Conservation (phyloP, 2,329 filamentous ascomycete species). For the Colletotrichum ledebouriae region DNA sequence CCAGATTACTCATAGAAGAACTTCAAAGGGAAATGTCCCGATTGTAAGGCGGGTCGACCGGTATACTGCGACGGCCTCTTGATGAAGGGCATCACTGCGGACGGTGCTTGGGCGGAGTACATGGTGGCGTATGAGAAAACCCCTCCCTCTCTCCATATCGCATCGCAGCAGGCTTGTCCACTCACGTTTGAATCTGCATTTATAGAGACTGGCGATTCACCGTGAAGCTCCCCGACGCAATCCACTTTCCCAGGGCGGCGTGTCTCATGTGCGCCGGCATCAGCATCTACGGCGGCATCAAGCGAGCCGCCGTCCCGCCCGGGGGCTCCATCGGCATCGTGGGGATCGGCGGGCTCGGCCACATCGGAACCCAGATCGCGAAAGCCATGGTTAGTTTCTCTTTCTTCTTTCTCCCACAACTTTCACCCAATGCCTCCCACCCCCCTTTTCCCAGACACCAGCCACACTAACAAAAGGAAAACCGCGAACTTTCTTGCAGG, state of each 20-base stretch:
- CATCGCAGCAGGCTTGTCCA: too few relatives aligned
- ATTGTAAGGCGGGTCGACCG: conserved; percentile 26
- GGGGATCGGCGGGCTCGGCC: conserved; percentile 38
- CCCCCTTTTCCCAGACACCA: too few relatives aligned
- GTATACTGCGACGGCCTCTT: conserved; percentile 39
- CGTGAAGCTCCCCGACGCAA: conserved; percentile 33
- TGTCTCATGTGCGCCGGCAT: conserved; percentile 42
- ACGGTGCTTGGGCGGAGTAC: conserved; percentile 39
- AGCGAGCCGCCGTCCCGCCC: conserved; percentile 22
- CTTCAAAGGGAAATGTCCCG: conserved; percentile 18
- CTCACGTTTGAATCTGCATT: not conserved
- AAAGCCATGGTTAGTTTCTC: conserved; percentile 36
- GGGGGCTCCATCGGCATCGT: conserved; percentile 39
- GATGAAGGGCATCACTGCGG: conserved; percentile 36
- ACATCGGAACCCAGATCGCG: conserved; percentile 40
- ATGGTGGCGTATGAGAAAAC: conserved; percentile 33
- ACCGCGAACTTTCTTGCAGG: not conserved
- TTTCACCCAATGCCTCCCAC: too few relatives aligned
- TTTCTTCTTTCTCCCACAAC: too few relatives aligned
- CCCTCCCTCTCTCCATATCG: not conserved
- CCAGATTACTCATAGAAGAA: too few relatives aligned
- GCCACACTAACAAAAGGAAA: too few relatives aligned
- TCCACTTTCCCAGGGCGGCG: conserved; percentile 29
- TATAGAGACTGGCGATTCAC: conserved; percentile 36
- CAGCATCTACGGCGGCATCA: conserved; percentile 41